Evolutionary conservation across 2,329 filamentous ascomycete genomes (phyloP), one percentile per base, ranked within the genome.

Genomic region (Colletotrichum sansevieriae): DNA sequence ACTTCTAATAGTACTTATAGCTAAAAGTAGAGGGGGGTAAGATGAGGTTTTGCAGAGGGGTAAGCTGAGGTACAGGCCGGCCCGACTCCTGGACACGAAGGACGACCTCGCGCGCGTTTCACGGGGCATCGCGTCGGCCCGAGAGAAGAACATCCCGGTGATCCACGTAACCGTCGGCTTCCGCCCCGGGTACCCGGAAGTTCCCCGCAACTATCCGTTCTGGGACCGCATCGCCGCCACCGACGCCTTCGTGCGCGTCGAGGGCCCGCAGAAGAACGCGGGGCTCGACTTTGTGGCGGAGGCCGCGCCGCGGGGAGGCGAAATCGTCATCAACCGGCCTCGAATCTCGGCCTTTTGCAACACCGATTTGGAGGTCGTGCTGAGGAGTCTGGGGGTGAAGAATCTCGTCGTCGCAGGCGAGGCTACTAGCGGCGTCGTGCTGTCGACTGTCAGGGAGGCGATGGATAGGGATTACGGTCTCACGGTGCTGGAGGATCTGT

Each of bases 321-420:
- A 63, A 39, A 46, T 56, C 18, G 2, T 55, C 37, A 22, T 62
- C 47, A 47, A 54, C 29, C n/a, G 51, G 8, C 29, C 51, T 6
- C 49, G 39, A 4, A 63, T 63, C 29, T 63, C 51, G 20, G 49
- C 49, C 1, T 56, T 56, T 20, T 46, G 18, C 18, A 55, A 41
- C n/a, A 62, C 47, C 25, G 59, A 63, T 10, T 29, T 55, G 37
- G 59, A 63, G 59, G 59, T 46, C 15, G 29, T 62, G 29, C 13
- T 44, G 47, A 29, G 47, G 47, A 35, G 46, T 12, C 43, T 55
- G 59, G 59, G 59, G 2, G 25, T 62, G 4, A 47, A 18, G 39
- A 54, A 55, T 8, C n/a, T 63, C 2, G 60, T 46, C 3, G 12
- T 56, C 18, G 59, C 60, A 10, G 60, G 60, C 10, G 39, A 56